These are phyloP conservation scores for Podaxis sp. DNA, from an alignment of 768 basidiomycete species.

Conservation along the genomic window DNA sequence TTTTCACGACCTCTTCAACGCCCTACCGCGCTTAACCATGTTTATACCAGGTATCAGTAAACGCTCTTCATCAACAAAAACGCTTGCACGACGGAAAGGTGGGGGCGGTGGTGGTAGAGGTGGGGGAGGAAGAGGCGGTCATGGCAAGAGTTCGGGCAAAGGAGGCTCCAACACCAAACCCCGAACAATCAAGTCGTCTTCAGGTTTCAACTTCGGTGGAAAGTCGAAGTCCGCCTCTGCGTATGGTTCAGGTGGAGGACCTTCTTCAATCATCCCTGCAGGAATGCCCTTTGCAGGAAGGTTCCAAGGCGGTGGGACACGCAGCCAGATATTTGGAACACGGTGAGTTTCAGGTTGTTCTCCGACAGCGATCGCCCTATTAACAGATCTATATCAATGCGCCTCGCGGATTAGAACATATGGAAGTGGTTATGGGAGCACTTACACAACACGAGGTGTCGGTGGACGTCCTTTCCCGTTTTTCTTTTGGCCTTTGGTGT, in stretches of 20 bases:
- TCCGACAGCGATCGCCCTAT: neutral
- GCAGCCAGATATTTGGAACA: constrained; percentile 40
- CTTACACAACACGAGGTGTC: constrained; percentile 36
- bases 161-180: neutral
- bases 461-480: constrained; percentile 53
- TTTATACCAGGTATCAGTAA: constrained; percentile 4
- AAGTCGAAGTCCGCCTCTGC: constrained; percentile 1
- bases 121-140: neutral
- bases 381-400: constrained; percentile 5
- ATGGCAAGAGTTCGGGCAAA: neutral
- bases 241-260: constrained; percentile 22
- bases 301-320: constrained; percentile 45
- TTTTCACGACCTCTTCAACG: neutral
- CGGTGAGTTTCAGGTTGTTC: constrained; percentile 27
- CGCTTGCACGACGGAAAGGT: constrained; percentile 12
- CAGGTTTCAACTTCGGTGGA: neutral
- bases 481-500: constrained; percentile 59
- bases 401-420: constrained; percentile 35
- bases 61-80: neutral
- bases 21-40: neutral
- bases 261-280: constrained; percentile 30
- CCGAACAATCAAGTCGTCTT: neutral
- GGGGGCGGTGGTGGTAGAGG: constrained; percentile 12
- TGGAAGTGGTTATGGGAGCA: constrained; percentile 56
- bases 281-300: constrained; percentile 45